These are phyloP conservation scores for Pseudogymnoascus pannorum DNA, from an alignment of 2,329 filamentous ascomycete species.

Conservation along the genomic window DNA sequence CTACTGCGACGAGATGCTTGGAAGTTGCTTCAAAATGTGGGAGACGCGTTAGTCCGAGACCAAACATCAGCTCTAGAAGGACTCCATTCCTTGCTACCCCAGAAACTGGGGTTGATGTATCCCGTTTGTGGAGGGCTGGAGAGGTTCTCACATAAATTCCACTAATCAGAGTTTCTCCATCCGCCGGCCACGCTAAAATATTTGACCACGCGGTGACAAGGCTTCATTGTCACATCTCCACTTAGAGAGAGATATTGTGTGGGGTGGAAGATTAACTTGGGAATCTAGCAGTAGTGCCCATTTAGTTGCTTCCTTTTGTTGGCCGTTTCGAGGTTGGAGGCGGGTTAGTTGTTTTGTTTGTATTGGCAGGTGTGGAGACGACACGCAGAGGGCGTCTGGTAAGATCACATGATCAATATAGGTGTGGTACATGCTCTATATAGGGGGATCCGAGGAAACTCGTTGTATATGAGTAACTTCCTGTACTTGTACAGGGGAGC, in stretches of 20 bases:
- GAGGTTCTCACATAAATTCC: not conserved
- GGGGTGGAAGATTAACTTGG: not conserved
- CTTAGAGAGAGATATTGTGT: slow-evolving; percentile 3
- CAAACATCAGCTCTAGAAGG: not conserved
- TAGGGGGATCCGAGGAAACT: not conserved
- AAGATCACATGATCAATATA: slow-evolving; percentile 8
- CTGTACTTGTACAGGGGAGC: not conserved
- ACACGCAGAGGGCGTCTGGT: not conserved
- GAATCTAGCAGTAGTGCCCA: not conserved
- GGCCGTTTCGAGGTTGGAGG: not conserved
- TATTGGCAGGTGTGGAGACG: slow-evolving; percentile 2
- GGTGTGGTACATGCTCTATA: not conserved
- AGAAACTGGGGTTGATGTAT: not conserved
- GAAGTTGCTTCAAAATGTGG: not conserved
- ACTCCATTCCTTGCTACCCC: slow-evolving; percentile 1
- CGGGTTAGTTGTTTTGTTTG: slow-evolving; percentile 3
- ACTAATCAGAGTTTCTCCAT: slow-evolving; percentile 4
- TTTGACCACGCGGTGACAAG: not conserved
- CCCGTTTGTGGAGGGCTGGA: not conserved
- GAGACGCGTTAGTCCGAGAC: not conserved
- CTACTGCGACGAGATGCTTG: not conserved
- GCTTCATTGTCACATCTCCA: not conserved
- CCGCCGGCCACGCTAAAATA: not conserved
- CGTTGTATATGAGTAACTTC: not conserved
- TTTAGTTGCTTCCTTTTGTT: not conserved